A percentile compares a stretch with the other conserved stretches of the same genome.
Evolutionary conservation across 192 early-diverging fungal species (phyloP).

Genomic region (Coemansia erecta): DNA sequence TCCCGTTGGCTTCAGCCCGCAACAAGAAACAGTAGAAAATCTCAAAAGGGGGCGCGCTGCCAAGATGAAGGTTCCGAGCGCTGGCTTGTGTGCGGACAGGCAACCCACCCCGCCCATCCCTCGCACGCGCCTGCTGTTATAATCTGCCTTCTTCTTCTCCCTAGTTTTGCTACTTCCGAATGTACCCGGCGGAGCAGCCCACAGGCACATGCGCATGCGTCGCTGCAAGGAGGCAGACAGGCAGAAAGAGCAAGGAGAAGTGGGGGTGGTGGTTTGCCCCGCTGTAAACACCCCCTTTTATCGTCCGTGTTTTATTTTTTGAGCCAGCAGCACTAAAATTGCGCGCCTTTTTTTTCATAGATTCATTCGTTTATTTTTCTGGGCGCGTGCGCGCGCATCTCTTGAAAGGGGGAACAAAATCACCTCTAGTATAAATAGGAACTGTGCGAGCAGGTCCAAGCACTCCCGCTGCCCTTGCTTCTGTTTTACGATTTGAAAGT

Average conservation of each 20-base stretch:
- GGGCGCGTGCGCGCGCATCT: constrained; percentile 3
- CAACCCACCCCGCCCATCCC: no score
- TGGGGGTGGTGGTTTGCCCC: no score
- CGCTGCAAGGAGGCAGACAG: constrained; percentile 6
- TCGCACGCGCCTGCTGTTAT: not conserved
- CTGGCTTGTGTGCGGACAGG: not conserved
- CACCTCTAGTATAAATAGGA: not conserved
- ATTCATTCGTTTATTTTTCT: not conserved
- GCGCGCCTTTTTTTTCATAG: constrained; percentile 6
- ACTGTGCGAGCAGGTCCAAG: not conserved
- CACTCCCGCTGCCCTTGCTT: not conserved
- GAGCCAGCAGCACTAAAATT: no score
- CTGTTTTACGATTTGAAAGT: not conserved
- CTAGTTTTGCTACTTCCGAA: constrained; percentile 3
- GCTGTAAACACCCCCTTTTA: no score
- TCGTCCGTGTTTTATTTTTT: no score
- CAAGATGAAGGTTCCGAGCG: no score
- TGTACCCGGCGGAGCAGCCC: constrained; percentile 11
- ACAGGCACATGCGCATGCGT: constrained; percentile 20
- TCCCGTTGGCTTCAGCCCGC: no score
- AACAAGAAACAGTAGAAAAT: no score
- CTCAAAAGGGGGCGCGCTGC: no score
- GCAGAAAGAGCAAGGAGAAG: not conserved
- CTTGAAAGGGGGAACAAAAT: not conserved
- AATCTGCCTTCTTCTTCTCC: not conserved